Conservation (phyloP, 2,329 filamentous ascomycete genomes). For the Xylaria polymorpha region DNA sequence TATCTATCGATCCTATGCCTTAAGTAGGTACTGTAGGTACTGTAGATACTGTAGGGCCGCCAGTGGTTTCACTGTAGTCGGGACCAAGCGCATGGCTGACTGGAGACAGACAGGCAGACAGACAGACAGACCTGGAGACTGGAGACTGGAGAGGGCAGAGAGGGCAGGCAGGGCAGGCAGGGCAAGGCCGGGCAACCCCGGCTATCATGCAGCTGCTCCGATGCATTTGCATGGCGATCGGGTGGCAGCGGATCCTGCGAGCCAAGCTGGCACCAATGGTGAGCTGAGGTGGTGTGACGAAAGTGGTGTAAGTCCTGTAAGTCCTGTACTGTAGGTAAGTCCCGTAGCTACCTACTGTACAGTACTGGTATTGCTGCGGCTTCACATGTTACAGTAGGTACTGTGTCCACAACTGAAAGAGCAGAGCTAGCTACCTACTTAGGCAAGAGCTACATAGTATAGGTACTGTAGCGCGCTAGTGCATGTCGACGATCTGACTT, state of each 20-base stretch:
- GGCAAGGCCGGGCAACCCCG: not conserved
- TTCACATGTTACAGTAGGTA: slow-evolving; percentile 3
- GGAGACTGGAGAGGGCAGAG: too few relatives aligned
- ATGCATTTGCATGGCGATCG: slow-evolving; percentile 15
- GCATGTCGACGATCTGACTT: slow-evolving; percentile 1
- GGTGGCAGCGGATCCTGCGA: slow-evolving; percentile 24
- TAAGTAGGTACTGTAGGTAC: too few relatives aligned
- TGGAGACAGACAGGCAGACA: not conserved
- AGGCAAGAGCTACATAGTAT: too few relatives aligned
- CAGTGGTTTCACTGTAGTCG: not conserved
- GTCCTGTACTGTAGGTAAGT: not conserved
- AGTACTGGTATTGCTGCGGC: too few relatives aligned
- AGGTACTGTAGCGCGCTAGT: too few relatives aligned
- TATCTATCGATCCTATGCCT: too few relatives aligned
- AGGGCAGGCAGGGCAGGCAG: not conserved
- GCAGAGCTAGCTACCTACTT: not conserved
- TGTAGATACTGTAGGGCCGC: not conserved
- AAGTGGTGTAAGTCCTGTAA: not conserved
- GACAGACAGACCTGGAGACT: too few relatives aligned
- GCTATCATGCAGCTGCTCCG: not conserved
- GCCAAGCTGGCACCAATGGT: slow-evolving; percentile 34
- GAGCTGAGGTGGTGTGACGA: slow-evolving; percentile 34
- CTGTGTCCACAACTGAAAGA: not conserved
- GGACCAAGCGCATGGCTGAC: not conserved
- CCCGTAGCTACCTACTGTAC: not conserved